Conservation (phyloP, 225 moss, liverwort and hornwort species). For the Antitrichia curtipendula region DNA sequence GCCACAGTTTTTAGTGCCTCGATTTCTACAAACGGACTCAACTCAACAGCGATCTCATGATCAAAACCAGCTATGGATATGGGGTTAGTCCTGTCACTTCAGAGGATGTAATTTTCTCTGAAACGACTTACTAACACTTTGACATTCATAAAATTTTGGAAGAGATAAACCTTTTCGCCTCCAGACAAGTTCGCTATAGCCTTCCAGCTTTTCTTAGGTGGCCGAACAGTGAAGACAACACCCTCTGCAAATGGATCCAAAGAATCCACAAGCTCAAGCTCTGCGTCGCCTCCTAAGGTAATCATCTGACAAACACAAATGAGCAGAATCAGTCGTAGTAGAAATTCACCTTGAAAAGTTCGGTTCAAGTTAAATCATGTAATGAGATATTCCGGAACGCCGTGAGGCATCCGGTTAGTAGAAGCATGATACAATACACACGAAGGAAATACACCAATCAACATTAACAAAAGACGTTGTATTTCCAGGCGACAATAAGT, state of each 20-base stretch:
- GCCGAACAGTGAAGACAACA: conserved; percentile 93
- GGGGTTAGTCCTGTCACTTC: neutral
- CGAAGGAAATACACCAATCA: neutral
- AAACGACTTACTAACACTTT: neutral
- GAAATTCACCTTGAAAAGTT: neutral
- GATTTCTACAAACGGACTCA: neutral
- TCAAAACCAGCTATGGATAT: neutral
- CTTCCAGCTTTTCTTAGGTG: conserved; percentile 99
- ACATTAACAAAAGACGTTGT: neutral
- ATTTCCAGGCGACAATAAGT: neutral
- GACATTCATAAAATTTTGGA: neutral
- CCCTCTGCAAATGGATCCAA: conserved; percentile 97
- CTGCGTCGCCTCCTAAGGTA: conserved; percentile 94
- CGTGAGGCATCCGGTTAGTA: neutral
- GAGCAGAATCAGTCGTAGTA: neutral
- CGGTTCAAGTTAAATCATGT: neutral
- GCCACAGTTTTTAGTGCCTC: neutral
- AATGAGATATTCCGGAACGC: neutral
- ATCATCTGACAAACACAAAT: conserved; percentile 65
- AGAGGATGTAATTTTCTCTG: neutral
- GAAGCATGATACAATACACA: neutral
- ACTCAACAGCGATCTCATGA: neutral
- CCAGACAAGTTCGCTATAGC: conserved; percentile 92
- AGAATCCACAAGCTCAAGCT: conserved; percentile 97
- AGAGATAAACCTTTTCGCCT: conserved; percentile 71